phyloP scores from a whole-genome alignment of 352 stramenopile species.

The Globisporangium camurandrum region DNA sequence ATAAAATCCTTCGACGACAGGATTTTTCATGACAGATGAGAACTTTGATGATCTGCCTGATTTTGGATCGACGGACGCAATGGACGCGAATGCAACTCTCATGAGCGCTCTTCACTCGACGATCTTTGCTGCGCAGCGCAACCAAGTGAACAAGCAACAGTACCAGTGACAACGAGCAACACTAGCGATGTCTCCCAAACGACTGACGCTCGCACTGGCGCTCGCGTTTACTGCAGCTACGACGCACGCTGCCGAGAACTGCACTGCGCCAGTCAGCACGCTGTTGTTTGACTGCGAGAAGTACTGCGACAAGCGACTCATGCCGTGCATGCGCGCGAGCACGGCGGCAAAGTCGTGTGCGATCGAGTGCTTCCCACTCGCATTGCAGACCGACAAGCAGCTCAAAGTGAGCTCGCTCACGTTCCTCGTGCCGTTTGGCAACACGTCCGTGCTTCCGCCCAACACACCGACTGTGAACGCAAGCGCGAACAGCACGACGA shows the following conservation, averaged over 20 bases:
- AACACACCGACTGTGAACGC: background rate
- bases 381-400: background rate
- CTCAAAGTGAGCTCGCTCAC: background rate
- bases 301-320: background rate
- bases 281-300: background rate
- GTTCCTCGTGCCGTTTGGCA: background rate
- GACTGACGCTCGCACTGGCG: background rate
- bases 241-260: background rate
- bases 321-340: background rate
- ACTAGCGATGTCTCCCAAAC: too few species aligned
- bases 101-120: too few species aligned
- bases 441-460: background rate
- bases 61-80: too few species aligned
- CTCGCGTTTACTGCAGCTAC: background rate
- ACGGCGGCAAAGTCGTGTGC: background rate
- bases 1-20: too few species aligned
- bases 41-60: too few species aligned
- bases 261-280: background rate
- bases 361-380: conserved; percentile 2
- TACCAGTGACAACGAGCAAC: background rate
- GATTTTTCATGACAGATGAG: too few species aligned
- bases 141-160: background rate
- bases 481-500: background rate
- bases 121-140: too few species aligned
- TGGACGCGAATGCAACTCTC: too few species aligned